These are phyloP conservation scores for Plicaturopsis crispa DNA, from an alignment of 768 basidiomycete species.

Conservation along the genomic window DNA sequence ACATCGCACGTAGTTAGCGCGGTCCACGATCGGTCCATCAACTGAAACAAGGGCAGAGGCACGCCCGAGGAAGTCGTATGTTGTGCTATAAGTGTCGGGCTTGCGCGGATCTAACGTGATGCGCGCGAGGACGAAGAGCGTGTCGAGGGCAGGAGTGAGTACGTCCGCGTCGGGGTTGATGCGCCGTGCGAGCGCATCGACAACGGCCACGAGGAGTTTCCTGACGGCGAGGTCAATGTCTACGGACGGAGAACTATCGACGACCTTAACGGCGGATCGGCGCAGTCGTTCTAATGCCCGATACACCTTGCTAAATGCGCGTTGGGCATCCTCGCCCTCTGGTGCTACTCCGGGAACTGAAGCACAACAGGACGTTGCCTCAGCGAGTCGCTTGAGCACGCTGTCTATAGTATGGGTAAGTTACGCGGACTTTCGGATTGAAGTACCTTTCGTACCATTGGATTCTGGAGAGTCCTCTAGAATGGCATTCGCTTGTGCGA, in stretches of 20 bases:
- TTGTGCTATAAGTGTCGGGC: conserved; percentile 35
- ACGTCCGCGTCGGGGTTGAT: conserved; percentile 23
- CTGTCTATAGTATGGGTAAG: no score
- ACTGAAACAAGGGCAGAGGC: conserved; percentile 23
- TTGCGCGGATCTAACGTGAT: conserved; percentile 30
- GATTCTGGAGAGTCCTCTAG: no score
- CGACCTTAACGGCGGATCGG: conserved; percentile 35
- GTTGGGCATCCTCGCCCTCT: conserved; percentile 26
- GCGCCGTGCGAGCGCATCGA: not conserved
- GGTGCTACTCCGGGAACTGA: no score
- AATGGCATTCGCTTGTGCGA: conserved; percentile 37
- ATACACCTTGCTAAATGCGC: conserved; percentile 44
- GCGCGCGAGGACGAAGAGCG: conserved; percentile 47
- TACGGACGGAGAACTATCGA: no score
- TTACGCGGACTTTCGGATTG: no score
- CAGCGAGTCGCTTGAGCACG: no score
- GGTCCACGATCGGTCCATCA: conserved; percentile 19
- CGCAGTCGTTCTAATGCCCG: conserved; percentile 55
- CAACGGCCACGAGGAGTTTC: no score
- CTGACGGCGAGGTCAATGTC: no score
- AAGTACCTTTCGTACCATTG: no score
- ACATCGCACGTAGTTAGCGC: conserved; percentile 57
- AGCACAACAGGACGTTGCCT: no score
- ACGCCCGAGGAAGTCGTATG: conserved; percentile 39
- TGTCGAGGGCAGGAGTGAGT: conserved; percentile 42